Conservation (phyloP, 306 rosid genomes). For the Prunus davidiana region DNA sequence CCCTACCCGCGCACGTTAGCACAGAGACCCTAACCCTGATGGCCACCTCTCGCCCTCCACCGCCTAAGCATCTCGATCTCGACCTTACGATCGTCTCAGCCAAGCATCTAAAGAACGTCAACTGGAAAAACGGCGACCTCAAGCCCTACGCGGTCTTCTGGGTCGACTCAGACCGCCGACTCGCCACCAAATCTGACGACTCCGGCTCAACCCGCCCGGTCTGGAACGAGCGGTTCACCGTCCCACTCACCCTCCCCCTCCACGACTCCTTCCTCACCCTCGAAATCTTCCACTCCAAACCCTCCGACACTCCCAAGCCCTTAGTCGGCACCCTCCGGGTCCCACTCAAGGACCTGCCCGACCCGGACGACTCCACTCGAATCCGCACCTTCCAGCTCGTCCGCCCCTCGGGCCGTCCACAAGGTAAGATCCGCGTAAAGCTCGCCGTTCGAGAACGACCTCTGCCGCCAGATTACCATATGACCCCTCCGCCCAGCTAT, state of each 20-base stretch:
- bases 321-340: slow-evolving; percentile 70
- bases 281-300: slow-evolving; percentile 82
- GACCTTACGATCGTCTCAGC: slow-evolving; percentile 78
- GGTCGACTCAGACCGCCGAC: slow-evolving; percentile 75
- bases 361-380: slow-evolving; percentile 37
- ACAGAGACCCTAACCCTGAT: slow-evolving; percentile 14
- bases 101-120: slow-evolving; percentile 86
- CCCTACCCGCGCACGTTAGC: slow-evolving; percentile 20
- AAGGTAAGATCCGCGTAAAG: slow-evolving; percentile 75
- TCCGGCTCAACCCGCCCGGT: slow-evolving; percentile 66
- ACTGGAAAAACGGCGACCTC: slow-evolving; percentile 82
- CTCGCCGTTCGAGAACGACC: slow-evolving; percentile 61
- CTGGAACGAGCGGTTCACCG: slow-evolving; percentile 88
- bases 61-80: slow-evolving; percentile 59
- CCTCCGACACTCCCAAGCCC: slow-evolving; percentile 86
- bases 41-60: slow-evolving; percentile 77
- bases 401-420: slow-evolving; percentile 84
- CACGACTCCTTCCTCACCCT: slow-evolving; percentile 64
- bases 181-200: slow-evolving; percentile 86
- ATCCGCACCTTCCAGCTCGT: slow-evolving; percentile 48
- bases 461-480: slow-evolving; percentile 47
- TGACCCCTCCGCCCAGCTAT: slow-evolving; percentile 33
- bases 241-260: slow-evolving; percentile 50
- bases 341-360: slow-evolving; percentile 47
- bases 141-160: slow-evolving; percentile 84